phyloP scores from a whole-genome alignment of 208 protist species.

The Acanthamoeba culbertsoni region DNA sequence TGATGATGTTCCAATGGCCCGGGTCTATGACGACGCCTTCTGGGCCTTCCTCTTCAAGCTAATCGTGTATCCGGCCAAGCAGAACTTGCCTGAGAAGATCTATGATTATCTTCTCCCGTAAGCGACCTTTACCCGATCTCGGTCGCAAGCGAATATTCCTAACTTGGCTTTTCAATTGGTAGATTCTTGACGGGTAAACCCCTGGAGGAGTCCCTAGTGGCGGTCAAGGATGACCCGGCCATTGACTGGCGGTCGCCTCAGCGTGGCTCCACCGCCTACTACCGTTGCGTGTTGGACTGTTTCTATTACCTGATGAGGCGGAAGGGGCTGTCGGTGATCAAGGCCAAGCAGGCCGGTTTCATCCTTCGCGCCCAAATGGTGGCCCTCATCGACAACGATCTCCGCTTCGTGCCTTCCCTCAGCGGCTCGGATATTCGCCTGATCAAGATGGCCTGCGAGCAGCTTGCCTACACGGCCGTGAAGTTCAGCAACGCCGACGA shows the following conservation, averaged over 20 bases:
- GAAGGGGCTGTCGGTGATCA: constrained; percentile 32
- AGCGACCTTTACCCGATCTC: not conserved
- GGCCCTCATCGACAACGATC: constrained; percentile 49
- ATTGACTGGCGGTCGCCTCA: constrained; percentile 60
- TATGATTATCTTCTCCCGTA: constrained; percentile 59
- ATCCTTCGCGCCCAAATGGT: constrained; percentile 44
- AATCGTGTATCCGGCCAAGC: constrained; percentile 42
- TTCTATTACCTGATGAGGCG: constrained; percentile 52
- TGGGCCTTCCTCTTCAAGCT: constrained; percentile 62
- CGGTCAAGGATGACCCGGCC: constrained; percentile 28
- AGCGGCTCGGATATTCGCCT: constrained; percentile 59
- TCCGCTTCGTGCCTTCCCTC: constrained; percentile 51
- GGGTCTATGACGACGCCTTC: constrained; percentile 50
- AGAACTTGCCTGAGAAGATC: constrained; percentile 61
- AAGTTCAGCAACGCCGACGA: constrained; percentile 46
- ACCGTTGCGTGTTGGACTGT: constrained; percentile 52
- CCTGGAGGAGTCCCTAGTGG: constrained; percentile 46
- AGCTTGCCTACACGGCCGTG: constrained; percentile 55
- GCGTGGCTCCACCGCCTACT: constrained; percentile 54
- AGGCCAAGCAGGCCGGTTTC: constrained; percentile 55
- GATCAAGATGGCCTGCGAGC: constrained; percentile 63
- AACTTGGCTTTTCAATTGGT: not conserved
- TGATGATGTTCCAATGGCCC: constrained; percentile 1
- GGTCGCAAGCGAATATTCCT: not conserved
- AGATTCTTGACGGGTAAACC: constrained; percentile 56